Conservation (phyloP, 73 alveolate species). For the Urostyla sp. region DNA sequence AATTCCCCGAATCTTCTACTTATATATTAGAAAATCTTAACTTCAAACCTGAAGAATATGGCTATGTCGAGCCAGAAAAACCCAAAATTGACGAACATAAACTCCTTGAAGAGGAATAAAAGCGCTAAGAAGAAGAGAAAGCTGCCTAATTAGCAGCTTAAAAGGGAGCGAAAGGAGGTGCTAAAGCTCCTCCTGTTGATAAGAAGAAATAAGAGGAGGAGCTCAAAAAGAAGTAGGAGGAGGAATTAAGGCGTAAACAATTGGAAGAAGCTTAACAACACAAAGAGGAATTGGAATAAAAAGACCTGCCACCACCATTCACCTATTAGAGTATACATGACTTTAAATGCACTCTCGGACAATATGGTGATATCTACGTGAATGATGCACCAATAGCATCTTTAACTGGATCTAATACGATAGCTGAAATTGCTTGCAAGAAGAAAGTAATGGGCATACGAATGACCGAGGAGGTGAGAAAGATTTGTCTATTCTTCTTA, state of each 20-base stretch:
- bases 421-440: constrained; percentile 55
- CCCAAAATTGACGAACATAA: constrained; percentile 56
- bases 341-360: constrained; percentile 51
- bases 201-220: constrained; percentile 65
- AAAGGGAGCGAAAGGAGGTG: constrained; percentile 33
- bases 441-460: constrained; percentile 67
- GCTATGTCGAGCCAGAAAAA: constrained; percentile 65
- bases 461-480: constrained; percentile 74
- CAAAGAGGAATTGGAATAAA: constrained; percentile 55
- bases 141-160: constrained; percentile 26
- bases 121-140: constrained; percentile 52
- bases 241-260: constrained; percentile 30
- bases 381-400: constrained; percentile 65
- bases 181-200: constrained; percentile 40
- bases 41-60: constrained; percentile 77
- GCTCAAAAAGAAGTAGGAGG: constrained; percentile 40
- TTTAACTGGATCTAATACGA: constrained; percentile 52
- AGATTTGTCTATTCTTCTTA: constrained; percentile 59
- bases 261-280: constrained; percentile 38
- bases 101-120: constrained; percentile 58
- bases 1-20: constrained; percentile 65
- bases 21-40: constrained; percentile 69
- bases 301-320: constrained; percentile 9
- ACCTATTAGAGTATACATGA: constrained; percentile 47
- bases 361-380: constrained; percentile 65